Conservation (phyloP, 2,329 filamentous ascomycete genomes). For the Huntiella abstrusa region DNA sequence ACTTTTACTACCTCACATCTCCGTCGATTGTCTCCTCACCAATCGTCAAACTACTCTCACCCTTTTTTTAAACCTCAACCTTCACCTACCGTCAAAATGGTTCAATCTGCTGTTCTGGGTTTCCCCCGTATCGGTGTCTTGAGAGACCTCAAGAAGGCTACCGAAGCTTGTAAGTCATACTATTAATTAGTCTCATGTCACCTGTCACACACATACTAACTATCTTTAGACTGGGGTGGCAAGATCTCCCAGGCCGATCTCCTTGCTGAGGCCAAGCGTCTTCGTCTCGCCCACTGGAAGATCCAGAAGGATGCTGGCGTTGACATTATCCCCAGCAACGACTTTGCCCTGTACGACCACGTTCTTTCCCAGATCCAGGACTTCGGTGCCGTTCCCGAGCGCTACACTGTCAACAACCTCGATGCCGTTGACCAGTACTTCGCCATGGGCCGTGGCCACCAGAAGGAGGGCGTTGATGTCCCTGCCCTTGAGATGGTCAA, state of each 20-base stretch:
- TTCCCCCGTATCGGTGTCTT: slow-evolving; percentile 98
- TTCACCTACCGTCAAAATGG: slow-evolving; percentile 30
- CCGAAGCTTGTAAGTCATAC: slow-evolving; percentile 60
- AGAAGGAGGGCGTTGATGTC: slow-evolving; percentile 86
- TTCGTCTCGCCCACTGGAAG: slow-evolving; percentile 95
- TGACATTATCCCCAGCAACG: slow-evolving; percentile 95
- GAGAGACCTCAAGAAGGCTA: slow-evolving; percentile 99
- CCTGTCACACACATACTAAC: slow-evolving; percentile 12
- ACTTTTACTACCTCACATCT: background rate
- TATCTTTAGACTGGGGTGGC: slow-evolving; percentile 52
- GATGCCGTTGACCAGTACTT: slow-evolving; percentile 92
- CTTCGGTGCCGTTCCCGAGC: slow-evolving; percentile 81
- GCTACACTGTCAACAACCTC: slow-evolving; percentile 81
- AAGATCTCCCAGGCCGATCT: slow-evolving; percentile 88
- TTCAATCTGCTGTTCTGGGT: slow-evolving; percentile 67
- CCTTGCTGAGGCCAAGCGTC: slow-evolving; percentile 85
- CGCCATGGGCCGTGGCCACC: slow-evolving; percentile 97
- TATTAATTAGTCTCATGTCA: slow-evolving; percentile 2
- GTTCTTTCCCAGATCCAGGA: slow-evolving; percentile 96
- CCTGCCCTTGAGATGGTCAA: slow-evolving; percentile 97
- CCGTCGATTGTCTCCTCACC: background rate
- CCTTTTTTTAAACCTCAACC: background rate
- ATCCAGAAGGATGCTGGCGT: slow-evolving; percentile 98
- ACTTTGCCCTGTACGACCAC: slow-evolving; percentile 98
- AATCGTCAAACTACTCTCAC: background rate